Evolutionary conservation across 169 alveolate species (phyloP), one percentile per base, ranked within the genome.

Genomic region (Theileria equi): DNA sequence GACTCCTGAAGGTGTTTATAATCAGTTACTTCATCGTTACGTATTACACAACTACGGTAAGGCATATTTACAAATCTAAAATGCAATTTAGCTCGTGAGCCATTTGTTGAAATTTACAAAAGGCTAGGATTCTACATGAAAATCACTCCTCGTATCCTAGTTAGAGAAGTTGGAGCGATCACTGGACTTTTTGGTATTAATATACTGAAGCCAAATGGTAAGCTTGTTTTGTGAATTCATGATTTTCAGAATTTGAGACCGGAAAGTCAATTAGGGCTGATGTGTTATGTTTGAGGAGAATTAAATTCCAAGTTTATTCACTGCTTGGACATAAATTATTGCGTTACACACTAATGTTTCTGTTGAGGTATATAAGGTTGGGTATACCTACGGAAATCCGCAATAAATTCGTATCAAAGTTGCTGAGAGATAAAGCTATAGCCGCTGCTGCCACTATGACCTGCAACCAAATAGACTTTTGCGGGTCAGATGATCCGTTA

Each of bases 301-400:
- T 58, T 7, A 77, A 77, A 44, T 41, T 67, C 5, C 36, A 66
- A 34, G 73, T 55, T 10, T 77, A 67, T 44, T 13, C 69, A 11
- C 17, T 77, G 0, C 48, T 77, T 3, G 86, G 86, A 1, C 67
- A 31, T 5, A 77, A 77, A 69, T 69, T 77, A 13, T n/a, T 77
- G 60, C 58, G 69, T 38, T 77, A 77, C 29, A 65, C 68, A 31
- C 13, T 77, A 63, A 21, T 67, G 55, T 40, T 65, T 53, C 53
- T 77, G 36, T 43, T 67, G 16, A 31, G 86, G 16, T 77, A 77
- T 34, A 67, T 77, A 16, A 57, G 81, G 38, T 38, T 77, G 31
- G 86, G 86, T 23, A 86, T 86, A 17, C 92, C 92, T 6, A 64
- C 65, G 10, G 92, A 86, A 52, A 80, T 86, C 26, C 35, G 88